Conservation (phyloP, 805 yeast species). For the Candida caryicola region DNA sequence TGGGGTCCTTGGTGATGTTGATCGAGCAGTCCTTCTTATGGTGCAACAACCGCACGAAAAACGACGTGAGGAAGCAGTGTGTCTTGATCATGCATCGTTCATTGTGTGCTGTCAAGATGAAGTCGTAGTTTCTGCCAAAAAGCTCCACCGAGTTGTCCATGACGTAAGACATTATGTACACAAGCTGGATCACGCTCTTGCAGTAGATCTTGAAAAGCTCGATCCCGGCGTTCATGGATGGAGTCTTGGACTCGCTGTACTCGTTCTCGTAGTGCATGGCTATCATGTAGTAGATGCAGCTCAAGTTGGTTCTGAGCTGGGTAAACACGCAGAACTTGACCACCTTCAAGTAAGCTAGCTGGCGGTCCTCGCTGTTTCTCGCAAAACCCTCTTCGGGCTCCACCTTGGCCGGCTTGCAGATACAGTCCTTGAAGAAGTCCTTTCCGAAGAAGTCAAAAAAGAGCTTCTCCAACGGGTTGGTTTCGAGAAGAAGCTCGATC, state of each 20-base stretch:
- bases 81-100: constrained; percentile 42
- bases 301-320: constrained; percentile 37
- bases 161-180: constrained; percentile 42
- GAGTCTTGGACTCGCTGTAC: constrained; percentile 23
- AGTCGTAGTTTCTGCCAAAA: constrained; percentile 41
- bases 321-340: constrained; percentile 34
- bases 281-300: constrained; percentile 39
- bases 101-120: constrained; percentile 31
- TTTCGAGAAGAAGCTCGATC: constrained; percentile 32
- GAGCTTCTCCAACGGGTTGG: constrained; percentile 33
- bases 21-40: constrained; percentile 33
- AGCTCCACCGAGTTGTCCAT: constrained; percentile 41
- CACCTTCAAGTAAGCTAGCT: constrained; percentile 32
- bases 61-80: constrained; percentile 36
- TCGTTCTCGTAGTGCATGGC: constrained; percentile 40
- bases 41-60: constrained; percentile 38
- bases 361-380: constrained; percentile 22
- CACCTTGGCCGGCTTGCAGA: constrained; percentile 31
- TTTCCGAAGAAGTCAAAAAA: constrained; percentile 39
- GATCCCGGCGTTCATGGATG: constrained; percentile 38
- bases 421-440: constrained; percentile 39
- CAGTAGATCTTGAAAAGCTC: constrained; percentile 42
- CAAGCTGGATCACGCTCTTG: constrained; percentile 40
- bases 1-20: constrained; percentile 12
- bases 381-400: constrained; percentile 14